phyloP scores from a whole-genome alignment of 345 rosid genomes.

The Eucalyptus shirleyi region DNA sequence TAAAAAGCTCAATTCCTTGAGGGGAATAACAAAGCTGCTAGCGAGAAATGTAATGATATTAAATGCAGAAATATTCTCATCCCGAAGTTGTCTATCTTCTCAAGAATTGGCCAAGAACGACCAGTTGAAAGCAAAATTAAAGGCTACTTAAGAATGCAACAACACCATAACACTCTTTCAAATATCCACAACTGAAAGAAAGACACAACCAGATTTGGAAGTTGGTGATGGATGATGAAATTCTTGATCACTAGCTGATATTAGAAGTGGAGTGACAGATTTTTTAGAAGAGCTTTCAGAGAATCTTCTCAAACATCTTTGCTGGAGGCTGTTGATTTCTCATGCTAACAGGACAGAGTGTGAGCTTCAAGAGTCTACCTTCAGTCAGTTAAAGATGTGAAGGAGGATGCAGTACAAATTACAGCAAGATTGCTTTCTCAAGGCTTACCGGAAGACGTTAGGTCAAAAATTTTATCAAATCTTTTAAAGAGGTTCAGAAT shows the following conservation, averaged over 20 bases:
- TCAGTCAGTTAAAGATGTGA: not conserved
- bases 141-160: not conserved
- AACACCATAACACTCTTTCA: not conserved
- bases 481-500: not conserved
- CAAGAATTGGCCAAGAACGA: not conserved
- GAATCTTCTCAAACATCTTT: not conserved
- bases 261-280: not conserved
- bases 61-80: not conserved
- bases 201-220: not conserved
- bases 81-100: not conserved
- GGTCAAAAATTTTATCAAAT: not conserved
- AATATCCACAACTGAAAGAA: not conserved
- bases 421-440: not conserved
- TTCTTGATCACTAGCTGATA: not conserved
- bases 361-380: not conserved
- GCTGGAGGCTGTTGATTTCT: not conserved
- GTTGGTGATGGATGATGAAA: not conserved
- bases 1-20: not conserved
- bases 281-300: not conserved
- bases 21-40: not conserved
- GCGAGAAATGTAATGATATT: not conserved
- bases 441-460: not conserved
- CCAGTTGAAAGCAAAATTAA: not conserved
- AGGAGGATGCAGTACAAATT: not conserved
- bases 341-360: not conserved